Evolutionary conservation across 768 basidiomycete species (phyloP), one percentile per base, ranked within the genome.

Genomic region (Pulveroboletus sp.): DNA sequence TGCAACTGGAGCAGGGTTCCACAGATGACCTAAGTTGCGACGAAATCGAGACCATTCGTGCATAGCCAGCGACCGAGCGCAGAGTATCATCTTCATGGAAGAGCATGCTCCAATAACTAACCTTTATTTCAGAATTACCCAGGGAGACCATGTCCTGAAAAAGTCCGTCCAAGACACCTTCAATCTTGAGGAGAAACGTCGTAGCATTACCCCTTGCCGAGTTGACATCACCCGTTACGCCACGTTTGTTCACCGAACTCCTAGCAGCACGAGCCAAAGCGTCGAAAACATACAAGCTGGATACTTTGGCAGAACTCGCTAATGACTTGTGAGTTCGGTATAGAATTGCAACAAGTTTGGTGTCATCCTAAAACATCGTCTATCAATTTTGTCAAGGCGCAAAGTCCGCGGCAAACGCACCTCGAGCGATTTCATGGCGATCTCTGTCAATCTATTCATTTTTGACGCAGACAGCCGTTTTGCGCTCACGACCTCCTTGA

Each of bases 271-370:
- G 84, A 38, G 91, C 81, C 53, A 99, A 77, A 17, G 94, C 89
- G 71, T 99, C 94, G 65, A 99, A 90, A 36, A 86, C 83, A 69
- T 98, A 99, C 43, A 99, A 76, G 70, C 92, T 93, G 35, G 81
- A 83, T 51, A 94, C 80, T 66, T 97, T 95, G 55, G 78, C 75
- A 10, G 76, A 59, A 14, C 79, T 68, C 5, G 82, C 71, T 32
- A 95, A 75, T 8, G 83, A 79, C 68, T 88, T 91, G 73, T 97
- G 94, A 9, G 85, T 87, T 49, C 89, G 86, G 69, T 90, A 96
- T 32, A 98, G 78, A 46, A 83, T 79, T 27, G 93, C 89, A 45
- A 97, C 88, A 43, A 98, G 76, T 60, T 91, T 81, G 4, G 89
- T 87, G 69, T 95, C 92, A 53, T 85, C 71, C 90, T 96, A 60